Evolutionary conservation across 129 eudicot genomes (phyloP).

Genomic region (Silybum marianum): DNA sequence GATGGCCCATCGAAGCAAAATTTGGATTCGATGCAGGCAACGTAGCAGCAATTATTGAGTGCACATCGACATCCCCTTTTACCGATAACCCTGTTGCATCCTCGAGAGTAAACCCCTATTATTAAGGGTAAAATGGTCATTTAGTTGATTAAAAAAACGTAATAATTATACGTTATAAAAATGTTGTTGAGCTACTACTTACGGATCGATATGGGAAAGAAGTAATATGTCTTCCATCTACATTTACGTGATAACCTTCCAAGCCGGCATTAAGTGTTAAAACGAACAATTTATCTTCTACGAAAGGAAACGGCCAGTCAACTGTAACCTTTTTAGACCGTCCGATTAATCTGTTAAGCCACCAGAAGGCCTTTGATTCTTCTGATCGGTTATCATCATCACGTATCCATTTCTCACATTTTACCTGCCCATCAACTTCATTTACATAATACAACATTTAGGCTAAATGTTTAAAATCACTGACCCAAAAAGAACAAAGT

Average conservation of each 20-base stretch:
- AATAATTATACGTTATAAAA: not conserved
- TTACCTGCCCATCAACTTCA: slow-evolving; percentile 69
- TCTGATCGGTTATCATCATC: slow-evolving; percentile 49
- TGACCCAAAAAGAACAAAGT: not conserved
- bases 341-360: slow-evolving; percentile 74
- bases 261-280: slow-evolving; percentile 76
- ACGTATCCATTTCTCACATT: slow-evolving; percentile 88
- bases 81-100: slow-evolving; percentile 73
- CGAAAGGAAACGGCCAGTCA: slow-evolving; percentile 81
- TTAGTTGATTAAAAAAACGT: not conserved
- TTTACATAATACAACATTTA: not conserved
- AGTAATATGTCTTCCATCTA: slow-evolving; percentile 77
- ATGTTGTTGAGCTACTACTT: slow-evolving; percentile 29
- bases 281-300: slow-evolving; percentile 66
- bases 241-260: slow-evolving; percentile 85
- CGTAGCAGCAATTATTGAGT: slow-evolving; percentile 64
- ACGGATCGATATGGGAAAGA: slow-evolving; percentile 86
- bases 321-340: slow-evolving; percentile 52
- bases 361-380: slow-evolving; percentile 63
- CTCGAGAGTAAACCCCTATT: slow-evolving; percentile 79
- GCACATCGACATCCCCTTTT: slow-evolving; percentile 71
- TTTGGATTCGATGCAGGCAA: slow-evolving; percentile 74
- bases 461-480: not conserved
- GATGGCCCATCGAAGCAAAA: slow-evolving; percentile 46
- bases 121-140: not conserved